These are phyloP conservation scores for Ramularia endophylla DNA, from an alignment of 2,329 filamentous ascomycete genomes.

Conservation along the genomic window DNA sequence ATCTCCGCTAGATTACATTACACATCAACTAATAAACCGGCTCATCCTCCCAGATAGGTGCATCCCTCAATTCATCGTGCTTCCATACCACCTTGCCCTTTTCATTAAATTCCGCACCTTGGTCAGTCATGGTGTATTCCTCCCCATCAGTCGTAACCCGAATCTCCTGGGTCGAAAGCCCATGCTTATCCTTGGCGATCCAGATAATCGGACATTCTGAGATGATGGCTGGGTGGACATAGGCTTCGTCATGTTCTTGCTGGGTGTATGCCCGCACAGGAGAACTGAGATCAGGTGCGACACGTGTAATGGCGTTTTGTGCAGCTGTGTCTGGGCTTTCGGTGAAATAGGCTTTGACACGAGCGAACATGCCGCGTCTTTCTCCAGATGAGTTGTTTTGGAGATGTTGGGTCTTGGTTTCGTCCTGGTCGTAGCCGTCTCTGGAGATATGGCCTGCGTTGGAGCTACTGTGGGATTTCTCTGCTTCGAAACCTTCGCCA, in stretches of 20 bases:
- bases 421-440: conserved; percentile 3
- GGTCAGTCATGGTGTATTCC: conserved; percentile 34
- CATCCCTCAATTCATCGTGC: conserved; percentile 32
- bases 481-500: no score
- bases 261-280: conserved; percentile 25
- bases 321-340: conserved; percentile 10
- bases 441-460: conserved; percentile 5
- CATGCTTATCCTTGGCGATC: conserved; percentile 40
- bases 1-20: no score
- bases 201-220: conserved; percentile 38
- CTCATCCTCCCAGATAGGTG: conserved; percentile 28
- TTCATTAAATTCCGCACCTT: conserved; percentile 40
- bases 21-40: no score
- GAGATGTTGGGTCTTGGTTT: conserved; percentile 1
- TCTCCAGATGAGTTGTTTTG: conserved; percentile 3
- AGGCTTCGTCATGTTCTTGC: conserved; percentile 36
- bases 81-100: conserved; percentile 42
- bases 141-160: conserved; percentile 19
- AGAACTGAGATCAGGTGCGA: conserved; percentile 28
- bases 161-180: conserved; percentile 37
- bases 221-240: conserved; percentile 39
- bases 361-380: conserved; percentile 10
- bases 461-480: no score
- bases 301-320: conserved; percentile 27
- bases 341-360: conserved; percentile 22